phyloP scores from a whole-genome alignment of 176 grass and related monocot genomes.

The Lolium rigidum region DNA sequence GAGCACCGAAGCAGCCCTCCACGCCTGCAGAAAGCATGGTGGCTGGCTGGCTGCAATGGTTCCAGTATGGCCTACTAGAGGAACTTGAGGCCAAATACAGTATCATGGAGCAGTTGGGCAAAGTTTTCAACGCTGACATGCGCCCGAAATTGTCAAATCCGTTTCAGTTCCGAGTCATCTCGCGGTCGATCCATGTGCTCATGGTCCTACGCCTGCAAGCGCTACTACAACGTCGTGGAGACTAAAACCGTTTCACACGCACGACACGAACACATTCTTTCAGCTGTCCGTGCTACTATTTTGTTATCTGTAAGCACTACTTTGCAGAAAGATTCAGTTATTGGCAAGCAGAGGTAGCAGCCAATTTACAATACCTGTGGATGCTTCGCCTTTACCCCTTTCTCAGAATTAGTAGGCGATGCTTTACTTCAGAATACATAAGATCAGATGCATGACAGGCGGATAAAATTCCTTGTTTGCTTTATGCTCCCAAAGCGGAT shows the following conservation, averaged over 20 bases:
- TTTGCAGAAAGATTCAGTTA: background rate
- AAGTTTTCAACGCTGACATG: slow-evolving; percentile 39
- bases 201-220: background rate
- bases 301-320: background rate
- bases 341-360: background rate
- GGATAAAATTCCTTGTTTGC: background rate
- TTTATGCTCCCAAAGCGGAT: background rate
- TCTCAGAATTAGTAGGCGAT: background rate
- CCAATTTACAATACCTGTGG: background rate
- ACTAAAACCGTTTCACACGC: background rate
- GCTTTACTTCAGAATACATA: slow-evolving; percentile 35
- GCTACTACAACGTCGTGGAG: background rate
- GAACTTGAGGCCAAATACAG: background rate
- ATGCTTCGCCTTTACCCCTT: background rate
- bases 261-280: background rate
- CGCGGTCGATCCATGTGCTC: background rate
- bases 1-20: no score
- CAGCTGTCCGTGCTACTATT: background rate
- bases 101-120: slow-evolving; percentile 24
- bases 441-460: slow-evolving; percentile 38
- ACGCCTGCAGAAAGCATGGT: slow-evolving; percentile 4
- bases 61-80: background rate
- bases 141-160: background rate
- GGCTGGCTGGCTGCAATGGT: slow-evolving; percentile 16
- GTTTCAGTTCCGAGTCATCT: background rate